These are phyloP conservation scores for Phytophthora hybrid DNA, from an alignment of 352 stramenopile genomes.

Conservation along the genomic window DNA sequence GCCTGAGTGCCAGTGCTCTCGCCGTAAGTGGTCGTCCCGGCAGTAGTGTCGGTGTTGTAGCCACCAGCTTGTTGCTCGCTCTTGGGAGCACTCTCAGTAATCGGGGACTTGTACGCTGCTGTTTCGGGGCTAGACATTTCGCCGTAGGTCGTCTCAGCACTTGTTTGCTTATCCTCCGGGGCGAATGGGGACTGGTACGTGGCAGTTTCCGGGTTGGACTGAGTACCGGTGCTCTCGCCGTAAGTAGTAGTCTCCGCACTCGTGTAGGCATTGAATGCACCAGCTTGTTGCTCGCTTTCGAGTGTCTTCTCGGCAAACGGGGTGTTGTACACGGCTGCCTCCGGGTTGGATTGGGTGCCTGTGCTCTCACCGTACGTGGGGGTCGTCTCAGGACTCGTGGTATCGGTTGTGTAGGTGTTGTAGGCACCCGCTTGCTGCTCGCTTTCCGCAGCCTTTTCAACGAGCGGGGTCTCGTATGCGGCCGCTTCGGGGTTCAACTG, in stretches of 20 bases:
- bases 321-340: background rate
- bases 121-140: too few relatives aligned
- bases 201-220: background rate
- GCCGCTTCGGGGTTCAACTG: background rate
- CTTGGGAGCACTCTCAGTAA: too few relatives aligned
- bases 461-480: background rate
- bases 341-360: background rate
- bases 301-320: background rate
- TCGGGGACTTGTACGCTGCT: too few relatives aligned
- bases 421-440: background rate
- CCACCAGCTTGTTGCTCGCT: too few relatives aligned
- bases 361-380: background rate
- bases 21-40: too few relatives aligned
- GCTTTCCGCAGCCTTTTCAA: background rate
- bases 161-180: background rate
- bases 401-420: slow-evolving; percentile 1
- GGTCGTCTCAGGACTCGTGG: slow-evolving; percentile 1
- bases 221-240: background rate
- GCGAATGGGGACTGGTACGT: background rate
- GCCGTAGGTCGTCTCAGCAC: background rate
- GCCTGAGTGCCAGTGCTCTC: too few relatives aligned
- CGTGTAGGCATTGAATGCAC: slow-evolving; percentile 10
- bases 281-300: background rate
- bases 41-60: too few relatives aligned
- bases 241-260: background rate